Conservation (phyloP, 2,329 filamentous ascomycete species). For the Fusarium musae region DNA sequence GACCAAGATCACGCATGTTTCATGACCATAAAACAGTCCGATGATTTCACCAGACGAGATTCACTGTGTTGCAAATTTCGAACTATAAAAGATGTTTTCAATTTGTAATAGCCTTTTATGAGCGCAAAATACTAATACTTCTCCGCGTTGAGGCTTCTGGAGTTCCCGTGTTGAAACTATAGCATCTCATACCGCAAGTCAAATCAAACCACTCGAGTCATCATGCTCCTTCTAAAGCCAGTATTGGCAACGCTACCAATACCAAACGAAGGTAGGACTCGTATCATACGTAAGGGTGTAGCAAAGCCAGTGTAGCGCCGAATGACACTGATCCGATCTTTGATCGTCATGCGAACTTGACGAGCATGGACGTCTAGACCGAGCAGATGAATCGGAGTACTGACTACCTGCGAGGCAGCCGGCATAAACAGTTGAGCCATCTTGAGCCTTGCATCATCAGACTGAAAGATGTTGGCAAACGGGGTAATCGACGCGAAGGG, state of each 20-base stretch:
- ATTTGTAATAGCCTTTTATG: neutral
- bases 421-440: slow-evolving; percentile 40
- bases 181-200: neutral
- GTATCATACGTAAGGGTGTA: slow-evolving; percentile 40
- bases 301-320: slow-evolving; percentile 29
- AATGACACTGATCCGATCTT: slow-evolving; percentile 30
- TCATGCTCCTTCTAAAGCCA: slow-evolving; percentile 36
- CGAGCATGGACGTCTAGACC: slow-evolving; percentile 38
- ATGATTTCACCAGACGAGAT: rapidly evolving
- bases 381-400: slow-evolving; percentile 41
- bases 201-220: slow-evolving; percentile 21
- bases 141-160: slow-evolving; percentile 34
- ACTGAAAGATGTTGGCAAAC: slow-evolving; percentile 32
- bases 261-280: slow-evolving; percentile 37
- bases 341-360: slow-evolving; percentile 25
- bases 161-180: slow-evolving; percentile 31
- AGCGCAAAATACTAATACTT: neutral
- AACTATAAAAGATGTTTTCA: neutral
- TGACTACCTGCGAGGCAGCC: slow-evolving; percentile 38
- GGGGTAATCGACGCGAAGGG: slow-evolving; percentile 30
- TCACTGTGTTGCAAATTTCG: rapidly evolving
- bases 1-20: neutral
- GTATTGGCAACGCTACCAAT: slow-evolving; percentile 42
- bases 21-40: neutral
- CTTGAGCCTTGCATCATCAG: slow-evolving; percentile 39